Evolutionary conservation across 768 basidiomycete species (phyloP).

Genomic region (Tulasnella sp.): DNA sequence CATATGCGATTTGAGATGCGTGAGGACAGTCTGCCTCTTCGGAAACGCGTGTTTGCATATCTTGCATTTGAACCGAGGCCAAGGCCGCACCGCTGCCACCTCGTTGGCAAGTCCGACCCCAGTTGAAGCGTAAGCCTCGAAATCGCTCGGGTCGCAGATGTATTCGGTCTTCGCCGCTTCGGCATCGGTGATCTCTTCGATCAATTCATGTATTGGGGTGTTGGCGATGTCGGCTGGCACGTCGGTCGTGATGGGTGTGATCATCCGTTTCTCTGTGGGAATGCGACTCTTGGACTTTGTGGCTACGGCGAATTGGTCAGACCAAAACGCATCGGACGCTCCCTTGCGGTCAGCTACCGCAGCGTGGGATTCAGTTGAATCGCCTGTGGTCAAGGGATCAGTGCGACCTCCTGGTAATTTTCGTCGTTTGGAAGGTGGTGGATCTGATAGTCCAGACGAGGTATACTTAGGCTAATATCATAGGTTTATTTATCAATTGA

Average conservation of each 20-base stretch:
- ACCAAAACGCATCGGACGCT: no score
- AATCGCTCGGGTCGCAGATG: neutral
- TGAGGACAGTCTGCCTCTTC: conserved; percentile 11
- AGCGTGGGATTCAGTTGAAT: no score
- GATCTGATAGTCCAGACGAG: no score
- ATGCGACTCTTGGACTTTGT: no score
- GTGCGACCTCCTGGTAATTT: no score
- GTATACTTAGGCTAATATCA: no score
- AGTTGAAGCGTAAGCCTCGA: neutral
- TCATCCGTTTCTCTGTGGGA: neutral
- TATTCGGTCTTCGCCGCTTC: neutral
- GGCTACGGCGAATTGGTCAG: no score
- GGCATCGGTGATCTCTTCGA: conserved; percentile 5
- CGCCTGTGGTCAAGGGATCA: no score
- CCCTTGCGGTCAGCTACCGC: no score
- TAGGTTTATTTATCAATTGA: no score
- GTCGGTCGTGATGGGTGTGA: conserved; percentile 2
- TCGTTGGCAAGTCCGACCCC: neutral
- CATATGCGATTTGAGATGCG: conserved; percentile 10
- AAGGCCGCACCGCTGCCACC: neutral
- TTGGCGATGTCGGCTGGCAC: conserved; percentile 7
- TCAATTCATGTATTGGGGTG: neutral
- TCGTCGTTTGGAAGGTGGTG: no score
- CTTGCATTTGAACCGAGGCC: conserved; percentile 2
- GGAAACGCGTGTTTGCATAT: conserved; percentile 12